Evolutionary conservation across 1,284 basidiomycete species (phyloP), one percentile per base, ranked within the genome.

Genomic region (Takashimella koratensis): DNA sequence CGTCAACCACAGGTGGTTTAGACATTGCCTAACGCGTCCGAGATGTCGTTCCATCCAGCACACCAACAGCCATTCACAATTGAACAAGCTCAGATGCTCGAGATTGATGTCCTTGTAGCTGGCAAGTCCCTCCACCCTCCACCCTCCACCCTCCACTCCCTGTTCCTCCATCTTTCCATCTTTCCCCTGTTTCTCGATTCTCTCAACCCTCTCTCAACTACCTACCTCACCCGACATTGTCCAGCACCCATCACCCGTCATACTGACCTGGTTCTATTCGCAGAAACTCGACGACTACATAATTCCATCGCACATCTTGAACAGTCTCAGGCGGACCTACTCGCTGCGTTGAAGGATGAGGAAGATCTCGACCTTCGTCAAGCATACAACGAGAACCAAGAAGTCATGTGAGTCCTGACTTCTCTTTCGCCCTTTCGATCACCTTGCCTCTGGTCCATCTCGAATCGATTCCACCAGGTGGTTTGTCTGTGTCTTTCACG

Each of bases 41-140:
- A n/a, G 36, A 25, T 43, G 21, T n/a, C 26, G 42, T 88, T 84
- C 71, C 77, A 61, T 49, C 84, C 86, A 41, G 81, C 79, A 45
- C 84, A 86, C 70, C 54, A 78, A 3, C 88, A 90, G 60, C 88
- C 88, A 0, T 90, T 90, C 74, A 84, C 86, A 4, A 71, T 88
- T 22, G 71, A 77, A 48, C 82, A 90, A 67, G 88, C 86, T 0
- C 76, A 82, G 50, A 75, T 73, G 21, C 78, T 90, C 46, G 86
- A 88, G 59, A 81, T 86, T 2, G 71, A 80, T 20, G 79, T 83
- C 10, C 85, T 88, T 49, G 82, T 82, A 47, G 84, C 87, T 79
- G 87, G 87, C 88, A 45, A 45, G 63, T 56, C 49, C 0, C 56
- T 44, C 5, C 21, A 23, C 41, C 3, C 44, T 43, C 42, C 13